Conservation (phyloP, 345 rosid genomes). For the Lepidium didymum region DNA sequence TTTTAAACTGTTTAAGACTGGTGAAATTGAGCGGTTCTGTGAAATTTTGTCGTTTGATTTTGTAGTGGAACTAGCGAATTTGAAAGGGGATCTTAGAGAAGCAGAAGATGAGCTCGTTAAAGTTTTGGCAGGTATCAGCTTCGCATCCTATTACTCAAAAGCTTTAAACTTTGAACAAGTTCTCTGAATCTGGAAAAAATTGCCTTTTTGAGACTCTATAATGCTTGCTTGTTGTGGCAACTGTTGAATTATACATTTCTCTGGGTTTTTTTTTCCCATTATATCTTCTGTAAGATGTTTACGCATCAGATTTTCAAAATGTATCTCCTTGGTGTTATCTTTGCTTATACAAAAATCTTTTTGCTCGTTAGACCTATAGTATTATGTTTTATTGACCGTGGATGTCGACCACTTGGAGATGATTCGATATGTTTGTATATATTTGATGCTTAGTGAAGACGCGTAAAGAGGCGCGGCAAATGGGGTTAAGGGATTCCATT, state of each 20-base stretch:
- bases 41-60: not conserved
- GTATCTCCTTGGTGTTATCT: not conserved
- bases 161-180: not conserved
- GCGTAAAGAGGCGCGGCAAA: slow-evolving; percentile 63
- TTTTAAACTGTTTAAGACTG: not conserved
- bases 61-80: slow-evolving; percentile 44
- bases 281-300: not conserved
- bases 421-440: not conserved
- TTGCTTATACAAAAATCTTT: not conserved
- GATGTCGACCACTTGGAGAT: not conserved
- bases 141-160: not conserved
- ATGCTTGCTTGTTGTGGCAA: not conserved
- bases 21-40: slow-evolving; percentile 13
- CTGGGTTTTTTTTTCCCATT: not conserved
- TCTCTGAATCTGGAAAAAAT: not conserved
- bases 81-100: slow-evolving; percentile 59
- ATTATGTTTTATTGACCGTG: not conserved
- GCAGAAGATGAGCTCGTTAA: slow-evolving; percentile 79
- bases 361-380: not conserved
- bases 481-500: slow-evolving; percentile 58
- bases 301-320: not conserved
- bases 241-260: not conserved
- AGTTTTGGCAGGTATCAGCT: slow-evolving; percentile 54
- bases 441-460: slow-evolving; percentile 55
- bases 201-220: not conserved